Evolutionary conservation across 2,329 filamentous ascomycete species (phyloP).

Genomic region (Talaromyces rugulosus): DNA sequence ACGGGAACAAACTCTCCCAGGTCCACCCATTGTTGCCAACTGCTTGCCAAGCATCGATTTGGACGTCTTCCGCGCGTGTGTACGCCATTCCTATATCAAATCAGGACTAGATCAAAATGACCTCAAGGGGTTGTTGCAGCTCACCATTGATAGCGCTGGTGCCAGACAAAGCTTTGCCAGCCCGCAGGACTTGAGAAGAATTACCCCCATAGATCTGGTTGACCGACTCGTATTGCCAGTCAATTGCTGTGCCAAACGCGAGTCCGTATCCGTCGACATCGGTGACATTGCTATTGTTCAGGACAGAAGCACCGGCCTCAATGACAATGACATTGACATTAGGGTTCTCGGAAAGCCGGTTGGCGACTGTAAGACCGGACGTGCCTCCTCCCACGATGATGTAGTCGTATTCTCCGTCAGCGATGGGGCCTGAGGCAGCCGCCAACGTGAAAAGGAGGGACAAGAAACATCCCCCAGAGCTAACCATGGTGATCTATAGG

Average conservation of each 20-base stretch:
- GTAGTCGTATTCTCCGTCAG: conserved; percentile 20
- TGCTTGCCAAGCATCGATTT: conserved; percentile 34
- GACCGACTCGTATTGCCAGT: conserved; percentile 38
- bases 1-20: conserved; percentile 27
- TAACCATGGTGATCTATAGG: background rate
- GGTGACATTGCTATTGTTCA: conserved; percentile 26
- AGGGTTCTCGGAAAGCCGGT: conserved; percentile 29
- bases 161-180: conserved; percentile 42
- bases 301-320: conserved; percentile 25
- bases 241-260: conserved; percentile 31
- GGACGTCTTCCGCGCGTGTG: conserved; percentile 28
- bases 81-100: conserved; percentile 32
- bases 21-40: conserved; percentile 28
- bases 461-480: background rate
- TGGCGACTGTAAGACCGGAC: conserved; percentile 29
- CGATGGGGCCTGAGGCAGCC: background rate
- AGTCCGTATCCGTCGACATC: conserved; percentile 18
- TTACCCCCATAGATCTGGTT: conserved; percentile 34
- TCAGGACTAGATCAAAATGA: background rate
- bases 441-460: background rate
- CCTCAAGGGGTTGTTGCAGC: background rate
- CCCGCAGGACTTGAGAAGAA: conserved; percentile 25
- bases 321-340: conserved; percentile 24
- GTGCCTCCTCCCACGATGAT: conserved; percentile 33
- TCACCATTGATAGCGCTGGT: conserved; percentile 41